phyloP scores from a whole-genome alignment of 371 early-diverging fungal genomes.

The Sporodiniella umbellata region DNA sequence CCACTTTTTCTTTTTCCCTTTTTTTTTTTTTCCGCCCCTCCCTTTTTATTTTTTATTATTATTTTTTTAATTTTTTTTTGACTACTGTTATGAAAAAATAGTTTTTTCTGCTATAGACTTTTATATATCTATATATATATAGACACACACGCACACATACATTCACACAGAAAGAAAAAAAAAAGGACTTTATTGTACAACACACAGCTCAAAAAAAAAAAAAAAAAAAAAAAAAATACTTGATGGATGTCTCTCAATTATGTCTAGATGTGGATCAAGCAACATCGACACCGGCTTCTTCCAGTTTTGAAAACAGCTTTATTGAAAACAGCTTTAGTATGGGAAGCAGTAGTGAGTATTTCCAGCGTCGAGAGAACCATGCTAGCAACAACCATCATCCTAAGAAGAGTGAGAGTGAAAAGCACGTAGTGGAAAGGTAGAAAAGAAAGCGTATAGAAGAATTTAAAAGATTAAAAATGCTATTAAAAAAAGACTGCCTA shows the following conservation, averaged over 20 bases:
- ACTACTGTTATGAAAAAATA: too few species aligned
- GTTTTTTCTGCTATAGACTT: too few species aligned
- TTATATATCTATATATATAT: too few species aligned
- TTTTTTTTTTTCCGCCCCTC: neutral
- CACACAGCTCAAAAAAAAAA: neutral
- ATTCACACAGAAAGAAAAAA: neutral
- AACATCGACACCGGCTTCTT: neutral
- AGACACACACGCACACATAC: too few species aligned
- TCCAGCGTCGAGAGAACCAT: too few species aligned
- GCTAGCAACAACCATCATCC: too few species aligned
- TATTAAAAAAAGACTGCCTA: neutral
- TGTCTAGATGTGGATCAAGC: constrained; percentile 8
- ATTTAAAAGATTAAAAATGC: neutral
- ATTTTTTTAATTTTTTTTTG: neutral
- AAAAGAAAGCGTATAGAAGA: neutral
- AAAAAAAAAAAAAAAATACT: neutral
- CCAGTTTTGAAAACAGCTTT: too few species aligned
- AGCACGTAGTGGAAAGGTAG: too few species aligned
- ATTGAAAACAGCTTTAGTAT: too few species aligned
- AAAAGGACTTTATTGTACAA: neutral
- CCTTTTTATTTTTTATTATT: neutral
- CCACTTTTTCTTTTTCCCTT: neutral
- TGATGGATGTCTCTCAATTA: constrained; percentile 19
- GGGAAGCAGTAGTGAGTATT: too few species aligned
- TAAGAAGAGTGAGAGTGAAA: too few species aligned